Evolutionary conservation across 768 basidiomycete genomes (phyloP).

Genomic region (Tulasnella sp.): DNA sequence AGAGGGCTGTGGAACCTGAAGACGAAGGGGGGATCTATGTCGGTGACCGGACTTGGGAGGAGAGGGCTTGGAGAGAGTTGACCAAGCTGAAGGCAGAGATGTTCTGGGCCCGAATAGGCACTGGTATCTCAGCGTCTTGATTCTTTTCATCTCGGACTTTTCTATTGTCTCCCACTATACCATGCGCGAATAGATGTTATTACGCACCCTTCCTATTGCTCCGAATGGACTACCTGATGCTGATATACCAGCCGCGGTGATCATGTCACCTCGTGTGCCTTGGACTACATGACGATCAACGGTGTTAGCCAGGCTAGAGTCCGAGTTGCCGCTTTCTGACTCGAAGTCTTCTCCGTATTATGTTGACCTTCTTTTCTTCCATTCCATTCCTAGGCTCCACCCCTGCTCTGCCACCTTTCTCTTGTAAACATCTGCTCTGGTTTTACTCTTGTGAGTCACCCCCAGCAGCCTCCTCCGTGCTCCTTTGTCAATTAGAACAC

Average conservation of each 20-base stretch:
- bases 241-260: neutral
- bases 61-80: slow-evolving; percentile 72
- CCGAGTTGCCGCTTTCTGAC: too few relatives aligned
- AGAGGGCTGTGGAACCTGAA: neutral
- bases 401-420: too few relatives aligned
- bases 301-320: too few relatives aligned
- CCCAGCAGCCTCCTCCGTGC: too few relatives aligned
- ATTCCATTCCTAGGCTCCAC: too few relatives aligned
- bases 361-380: too few relatives aligned
- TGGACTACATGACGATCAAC: too few relatives aligned
- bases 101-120: slow-evolving; percentile 76
- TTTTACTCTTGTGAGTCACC: too few relatives aligned
- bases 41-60: slow-evolving; percentile 69
- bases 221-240: neutral
- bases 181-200: neutral
- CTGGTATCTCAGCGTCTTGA: neutral
- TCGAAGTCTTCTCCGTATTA: too few relatives aligned
- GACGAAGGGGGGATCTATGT: slow-evolving; percentile 27
- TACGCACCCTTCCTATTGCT: neutral
- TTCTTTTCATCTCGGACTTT: neutral
- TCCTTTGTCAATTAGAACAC: too few relatives aligned
- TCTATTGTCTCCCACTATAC: neutral
- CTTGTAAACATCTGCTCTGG: too few relatives aligned
- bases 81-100: slow-evolving; percentile 62
- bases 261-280: neutral